Evolutionary conservation across 1,139 yeast genomes (phyloP), one percentile per base, ranked within the genome.

Genomic region (Diutina pseudorugosa): DNA sequence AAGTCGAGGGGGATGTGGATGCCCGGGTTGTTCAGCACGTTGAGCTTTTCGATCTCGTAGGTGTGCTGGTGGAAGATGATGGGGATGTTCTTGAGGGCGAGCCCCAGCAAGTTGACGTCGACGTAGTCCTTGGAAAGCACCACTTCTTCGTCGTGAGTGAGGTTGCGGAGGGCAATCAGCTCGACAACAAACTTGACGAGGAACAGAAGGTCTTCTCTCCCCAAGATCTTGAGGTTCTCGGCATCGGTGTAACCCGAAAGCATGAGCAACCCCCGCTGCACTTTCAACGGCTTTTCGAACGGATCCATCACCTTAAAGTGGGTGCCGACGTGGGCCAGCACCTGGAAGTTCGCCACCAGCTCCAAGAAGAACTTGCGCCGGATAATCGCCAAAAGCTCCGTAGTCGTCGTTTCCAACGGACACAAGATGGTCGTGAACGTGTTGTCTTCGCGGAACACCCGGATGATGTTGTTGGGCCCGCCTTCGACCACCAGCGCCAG

Each of bases 1-100:
- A 90, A 90, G 64, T 90, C 96, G 54, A 82, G 69, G 0, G 97
- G 96, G 40, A 91, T 72, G 55, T 83, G 80, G 52, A 91, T 84
- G 21, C 95, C 85, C 6, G 96, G 95, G 64, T 91, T 91, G 57
- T 86, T 82, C 0, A 95, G 86, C 16, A 89, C 91, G 64, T 91
- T 93, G 57, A 91, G 73, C 58, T 83, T 77, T 59, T 85, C 89
- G 55, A 91, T 87, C 58, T 88, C 94, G 54, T 84, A 78, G 1
- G 96, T 87, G 57, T 83, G 89, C 58, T 83, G 87, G 61, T 85
- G 91, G 60, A 90, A 80, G 45, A 85, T 77, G 53, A 88, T 85
- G 0, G 97, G 97, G 16, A 91, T 85, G 33, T 89, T 88, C 57
- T 88, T 89, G 55, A 90, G 72, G 59, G 86, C 85, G 71, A 86